phyloP scores from a whole-genome alignment of 2,329 filamentous ascomycete genomes.

The Colletotrichum sp. region DNA sequence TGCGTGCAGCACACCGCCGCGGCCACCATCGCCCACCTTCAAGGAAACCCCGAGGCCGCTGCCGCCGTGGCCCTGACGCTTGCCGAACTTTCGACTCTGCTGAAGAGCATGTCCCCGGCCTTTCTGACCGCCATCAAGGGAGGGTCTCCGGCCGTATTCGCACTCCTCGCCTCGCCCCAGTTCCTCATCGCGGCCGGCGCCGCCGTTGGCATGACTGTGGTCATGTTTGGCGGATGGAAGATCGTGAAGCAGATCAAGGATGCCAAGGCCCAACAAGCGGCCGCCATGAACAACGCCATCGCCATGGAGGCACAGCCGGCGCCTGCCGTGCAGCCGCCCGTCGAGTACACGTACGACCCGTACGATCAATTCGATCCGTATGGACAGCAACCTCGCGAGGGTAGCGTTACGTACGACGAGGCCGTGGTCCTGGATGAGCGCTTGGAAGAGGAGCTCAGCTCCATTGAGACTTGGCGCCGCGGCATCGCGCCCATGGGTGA shows the following conservation, averaged over 20 bases:
- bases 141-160: constrained; percentile 84
- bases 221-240: constrained; percentile 96
- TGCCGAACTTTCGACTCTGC: constrained; percentile 85
- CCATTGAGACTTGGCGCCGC: constrained; percentile 64
- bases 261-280: constrained; percentile 33
- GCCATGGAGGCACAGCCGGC: constrained; percentile 28
- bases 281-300: constrained; percentile 27
- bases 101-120: constrained; percentile 83
- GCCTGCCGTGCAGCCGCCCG: neutral
- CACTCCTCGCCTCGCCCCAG: constrained; percentile 85
- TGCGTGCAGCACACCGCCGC: constrained; percentile 86
- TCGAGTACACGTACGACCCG: constrained; percentile 11
- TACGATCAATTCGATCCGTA: constrained; percentile 9
- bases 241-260: constrained; percentile 86
- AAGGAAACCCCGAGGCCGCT: constrained; percentile 79
- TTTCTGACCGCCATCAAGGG: constrained; percentile 79
- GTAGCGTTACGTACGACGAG: constrained; percentile 51
- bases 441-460: constrained; percentile 59
- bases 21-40: constrained; percentile 78
- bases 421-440: constrained; percentile 50
- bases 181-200: constrained; percentile 93
- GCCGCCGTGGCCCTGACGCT: constrained; percentile 92
- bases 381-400: constrained; percentile 15
- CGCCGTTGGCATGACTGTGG: constrained; percentile 89
- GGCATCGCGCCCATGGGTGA: constrained; percentile 56